Conservation (phyloP, 768 basidiomycete genomes). For the Nevesoporus exiguus region DNA sequence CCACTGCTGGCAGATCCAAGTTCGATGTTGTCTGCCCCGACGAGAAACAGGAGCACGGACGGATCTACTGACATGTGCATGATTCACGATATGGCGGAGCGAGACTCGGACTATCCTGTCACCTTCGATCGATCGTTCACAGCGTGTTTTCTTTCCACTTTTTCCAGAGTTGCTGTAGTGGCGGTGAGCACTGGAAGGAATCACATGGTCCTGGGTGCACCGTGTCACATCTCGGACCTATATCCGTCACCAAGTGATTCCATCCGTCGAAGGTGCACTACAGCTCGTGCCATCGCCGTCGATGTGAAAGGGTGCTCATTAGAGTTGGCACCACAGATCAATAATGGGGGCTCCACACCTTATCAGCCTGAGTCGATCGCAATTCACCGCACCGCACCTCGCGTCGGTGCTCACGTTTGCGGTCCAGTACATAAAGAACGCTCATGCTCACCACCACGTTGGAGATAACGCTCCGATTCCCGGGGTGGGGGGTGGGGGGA, state of each 20-base stretch:
- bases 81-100: neutral
- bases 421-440: neutral
- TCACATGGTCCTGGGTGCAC: neutral
- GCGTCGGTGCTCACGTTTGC: neutral
- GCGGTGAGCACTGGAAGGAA: neutral
- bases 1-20: no score
- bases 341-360: neutral
- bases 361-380: neutral
- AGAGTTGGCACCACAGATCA: neutral
- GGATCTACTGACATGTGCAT: conserved; percentile 17
- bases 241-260: no score
- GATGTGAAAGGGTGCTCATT: neutral
- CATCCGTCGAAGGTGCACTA: no score
- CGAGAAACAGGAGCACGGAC: conserved; percentile 8
- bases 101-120: neutral
- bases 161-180: neutral
- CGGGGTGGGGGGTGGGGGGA: no score
- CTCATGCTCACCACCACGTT: conserved; percentile 1
- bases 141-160: neutral
- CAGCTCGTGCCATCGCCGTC: neutral
- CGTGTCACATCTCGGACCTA: no score
- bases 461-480: conserved; percentile 18
- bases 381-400: conserved; percentile 6
- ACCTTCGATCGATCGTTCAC: neutral
- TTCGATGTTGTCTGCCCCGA: neutral